A percentile compares a stretch with the other conserved stretches of the same genome.
Conservation (phyloP, 768 basidiomycete genomes). For the Podaxis pistillaris region DNA sequence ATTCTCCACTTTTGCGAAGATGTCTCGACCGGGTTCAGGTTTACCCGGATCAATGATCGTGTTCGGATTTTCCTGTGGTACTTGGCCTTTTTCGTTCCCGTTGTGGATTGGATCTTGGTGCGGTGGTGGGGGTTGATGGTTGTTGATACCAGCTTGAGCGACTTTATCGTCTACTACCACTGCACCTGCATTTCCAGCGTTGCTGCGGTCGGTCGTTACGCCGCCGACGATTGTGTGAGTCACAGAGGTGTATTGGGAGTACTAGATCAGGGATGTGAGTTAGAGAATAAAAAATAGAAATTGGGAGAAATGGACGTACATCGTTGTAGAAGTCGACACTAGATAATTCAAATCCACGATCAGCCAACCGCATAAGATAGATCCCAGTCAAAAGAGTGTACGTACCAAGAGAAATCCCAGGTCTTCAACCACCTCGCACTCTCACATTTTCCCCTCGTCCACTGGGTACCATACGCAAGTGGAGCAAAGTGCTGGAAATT, state of each 20-base stretch:
- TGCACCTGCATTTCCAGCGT: conserved; percentile 50
- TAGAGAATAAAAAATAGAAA: neutral
- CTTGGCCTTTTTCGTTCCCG: conserved; percentile 8
- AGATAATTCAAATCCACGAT: neutral
- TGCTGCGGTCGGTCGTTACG: conserved; percentile 49
- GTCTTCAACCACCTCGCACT: conserved; percentile 83
- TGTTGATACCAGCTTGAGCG: neutral
- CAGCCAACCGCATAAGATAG: neutral
- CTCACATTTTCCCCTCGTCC: conserved; percentile 81
- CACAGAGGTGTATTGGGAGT: conserved; percentile 49
- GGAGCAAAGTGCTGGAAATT: conserved; percentile 80
- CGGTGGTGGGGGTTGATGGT: conserved; percentile 1
- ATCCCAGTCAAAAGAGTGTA: neutral
- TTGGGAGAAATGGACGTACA: conserved; percentile 38
- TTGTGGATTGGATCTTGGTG: conserved; percentile 3
- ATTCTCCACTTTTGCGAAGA: conserved; percentile 39
- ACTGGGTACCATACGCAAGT: conserved; percentile 77
- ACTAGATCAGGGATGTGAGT: conserved; percentile 35
- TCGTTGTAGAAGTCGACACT: conserved; percentile 71
- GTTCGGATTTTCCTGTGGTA: conserved; percentile 25
- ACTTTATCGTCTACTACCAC: conserved; percentile 51
- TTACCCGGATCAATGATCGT: conserved; percentile 42
- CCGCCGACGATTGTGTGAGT: conserved; percentile 36
- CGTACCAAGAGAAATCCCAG: conserved; percentile 94
- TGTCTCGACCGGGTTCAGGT: conserved; percentile 72